Base-by-base conservation (phyloP, 1,284 basidiomycete genomes). In the Malassezia cuniculi region DNA sequence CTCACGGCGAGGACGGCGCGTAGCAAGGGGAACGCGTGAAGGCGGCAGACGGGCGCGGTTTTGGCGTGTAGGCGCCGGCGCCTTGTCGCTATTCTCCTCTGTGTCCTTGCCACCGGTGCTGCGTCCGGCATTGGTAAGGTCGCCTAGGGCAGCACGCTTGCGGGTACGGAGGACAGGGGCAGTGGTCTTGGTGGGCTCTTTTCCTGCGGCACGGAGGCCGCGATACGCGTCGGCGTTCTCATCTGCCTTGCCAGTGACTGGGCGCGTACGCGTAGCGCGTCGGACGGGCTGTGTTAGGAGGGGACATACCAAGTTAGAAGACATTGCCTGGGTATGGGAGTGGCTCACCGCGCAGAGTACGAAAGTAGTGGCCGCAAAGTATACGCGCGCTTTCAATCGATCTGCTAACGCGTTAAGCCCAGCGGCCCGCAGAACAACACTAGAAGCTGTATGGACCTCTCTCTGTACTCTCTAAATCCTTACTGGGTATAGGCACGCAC, bases 101-200 rank as follows among this genome's bases (percentile, higher is more conserved):
- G 31, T 31, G 19, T 31, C 34, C 16, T 38, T 36, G n/a, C 34
- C 41, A 17, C 33, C 33, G 31, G 17, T 18, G 25, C 25, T 27
- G 17, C 59, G 52, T 24, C 47, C 50, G 34, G 61, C 61, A 38
- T 64, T 64, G 29, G 61, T 64, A 28, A 64, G 42, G 42, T 64
- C 61, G 21, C 61, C 61, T 19, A 64, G 52, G 14, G 61, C 61
- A 9, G 61, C 49, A n/a, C 61, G 49, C 46, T 64, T 64, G 31
- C 61, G 57, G 31, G 55, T 60, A 34, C 55, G 55, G 36, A 57
- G 54, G 37, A 58, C 51, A 22, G 41, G 50, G 8, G 48, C 38
- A 11, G 47, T 33, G 25, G 45, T 46, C 4, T 38, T 34, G 17
- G 38, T 43, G 14, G 41, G 16, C 14, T 27, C 26, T 14, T 20